These are phyloP conservation scores for Rhodotorula toruloides DNA, from an alignment of 768 basidiomycete species.

Conservation along the genomic window DNA sequence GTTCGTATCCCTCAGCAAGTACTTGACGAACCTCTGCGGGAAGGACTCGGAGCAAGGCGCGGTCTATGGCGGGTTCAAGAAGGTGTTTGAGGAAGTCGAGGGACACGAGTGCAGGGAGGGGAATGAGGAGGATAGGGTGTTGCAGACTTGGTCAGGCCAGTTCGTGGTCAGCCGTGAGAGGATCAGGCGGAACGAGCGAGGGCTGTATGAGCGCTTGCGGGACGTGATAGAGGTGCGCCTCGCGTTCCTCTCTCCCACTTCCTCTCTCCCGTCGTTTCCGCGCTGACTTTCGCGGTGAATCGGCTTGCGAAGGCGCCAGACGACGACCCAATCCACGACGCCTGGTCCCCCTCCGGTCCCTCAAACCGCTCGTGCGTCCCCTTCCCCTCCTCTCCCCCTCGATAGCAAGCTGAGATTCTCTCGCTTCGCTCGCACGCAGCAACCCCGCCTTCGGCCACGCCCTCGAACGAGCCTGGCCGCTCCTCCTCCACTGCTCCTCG, in stretches of 20 bases:
- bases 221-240: conserved; percentile 4
- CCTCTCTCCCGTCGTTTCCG: neutral
- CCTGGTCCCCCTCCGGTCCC: neutral
- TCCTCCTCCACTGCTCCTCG: conserved; percentile 43
- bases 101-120: neutral
- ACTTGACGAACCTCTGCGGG: conserved; percentile 41
- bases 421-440: neutral
- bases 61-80: conserved; percentile 21
- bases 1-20: conserved; percentile 44
- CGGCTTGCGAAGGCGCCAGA: neutral
- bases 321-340: conserved; percentile 10
- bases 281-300: neutral
- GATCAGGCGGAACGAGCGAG: conserved; percentile 33
- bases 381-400: neutral
- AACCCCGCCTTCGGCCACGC: conserved; percentile 38
- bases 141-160: conserved; percentile 44
- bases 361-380: neutral
- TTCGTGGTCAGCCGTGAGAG: conserved; percentile 40
- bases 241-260: neutral
- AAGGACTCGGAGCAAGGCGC: conserved; percentile 31
- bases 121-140: neutral
- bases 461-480: conserved; percentile 42
- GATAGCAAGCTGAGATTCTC: neutral
- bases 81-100: conserved; percentile 41
- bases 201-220: conserved; percentile 20